Evolutionary conservation across 2,329 filamentous ascomycete genomes (phyloP).

Genomic region (Aspergillus alliaceus): DNA sequence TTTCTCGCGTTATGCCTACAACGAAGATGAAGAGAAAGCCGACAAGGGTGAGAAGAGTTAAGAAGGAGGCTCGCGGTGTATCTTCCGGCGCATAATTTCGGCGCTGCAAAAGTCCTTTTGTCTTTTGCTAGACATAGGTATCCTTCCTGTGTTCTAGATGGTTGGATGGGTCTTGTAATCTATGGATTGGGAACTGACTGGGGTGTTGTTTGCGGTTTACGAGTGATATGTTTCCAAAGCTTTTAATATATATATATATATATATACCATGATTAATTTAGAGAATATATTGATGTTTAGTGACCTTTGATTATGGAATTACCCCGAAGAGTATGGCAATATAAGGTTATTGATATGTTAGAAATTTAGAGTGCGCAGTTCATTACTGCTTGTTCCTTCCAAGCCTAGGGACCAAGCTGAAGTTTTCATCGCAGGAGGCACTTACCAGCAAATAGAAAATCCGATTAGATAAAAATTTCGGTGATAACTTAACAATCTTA

Average conservation of each 20-base stretch:
- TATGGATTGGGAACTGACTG: neutral
- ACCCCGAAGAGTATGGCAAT: too few species aligned
- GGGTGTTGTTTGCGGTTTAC: neutral
- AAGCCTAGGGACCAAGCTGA: too few species aligned
- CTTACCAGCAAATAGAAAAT: too few species aligned
- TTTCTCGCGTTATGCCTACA: conserved; percentile 71
- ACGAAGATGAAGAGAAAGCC: conserved; percentile 51
- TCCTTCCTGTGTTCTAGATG: neutral
- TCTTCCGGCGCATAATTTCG: neutral
- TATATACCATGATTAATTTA: neutral
- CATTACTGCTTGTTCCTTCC: too few species aligned
- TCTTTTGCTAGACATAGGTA: neutral
- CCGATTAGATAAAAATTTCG: too few species aligned
- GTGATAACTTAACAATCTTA: too few species aligned
- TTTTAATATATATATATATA: neutral
- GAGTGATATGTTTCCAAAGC: neutral
- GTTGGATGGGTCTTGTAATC: neutral
- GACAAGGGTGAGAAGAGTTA: conserved; percentile 5
- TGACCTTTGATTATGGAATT: neutral
- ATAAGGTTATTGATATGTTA: too few species aligned
- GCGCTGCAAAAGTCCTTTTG: neutral
- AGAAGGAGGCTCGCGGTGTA: neutral
- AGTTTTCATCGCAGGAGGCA: too few species aligned
- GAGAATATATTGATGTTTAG: neutral
- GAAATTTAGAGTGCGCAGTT: too few species aligned